Evolutionary conservation across 1,284 basidiomycete species (phyloP).

Genomic region (Termitomyces sp.): DNA sequence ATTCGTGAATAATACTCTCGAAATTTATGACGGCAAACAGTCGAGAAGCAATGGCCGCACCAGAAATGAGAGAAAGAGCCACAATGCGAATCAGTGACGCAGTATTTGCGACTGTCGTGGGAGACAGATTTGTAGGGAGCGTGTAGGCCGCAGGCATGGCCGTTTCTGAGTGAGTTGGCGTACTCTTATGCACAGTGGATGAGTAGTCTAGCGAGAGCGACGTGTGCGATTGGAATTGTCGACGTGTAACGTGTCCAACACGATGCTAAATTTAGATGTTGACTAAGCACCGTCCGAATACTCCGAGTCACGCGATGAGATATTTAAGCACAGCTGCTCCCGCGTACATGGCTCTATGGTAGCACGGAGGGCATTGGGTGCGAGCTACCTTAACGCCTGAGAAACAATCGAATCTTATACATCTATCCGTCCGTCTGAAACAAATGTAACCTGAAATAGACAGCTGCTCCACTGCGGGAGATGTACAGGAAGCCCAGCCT

Average conservation of each 20-base stretch:
- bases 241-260: slow-evolving; percentile 16
- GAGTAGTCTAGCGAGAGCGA: background rate
- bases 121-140: slow-evolving; percentile 64
- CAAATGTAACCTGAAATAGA: no score
- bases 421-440: no score
- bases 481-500: no score
- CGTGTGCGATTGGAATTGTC: slow-evolving; percentile 4
- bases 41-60: slow-evolving; percentile 91
- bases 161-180: slow-evolving; percentile 11
- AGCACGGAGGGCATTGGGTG: no score
- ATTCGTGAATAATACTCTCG: slow-evolving; percentile 99
- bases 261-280: slow-evolving; percentile 16
- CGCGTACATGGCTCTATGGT: background rate
- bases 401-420: no score
- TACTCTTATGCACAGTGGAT: slow-evolving; percentile 4
- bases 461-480: no score
- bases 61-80: slow-evolving; percentile 84
- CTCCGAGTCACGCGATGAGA: background rate
- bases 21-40: slow-evolving; percentile 98
- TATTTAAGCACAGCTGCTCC: no score
- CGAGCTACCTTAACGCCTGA: no score
- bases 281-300: no score
- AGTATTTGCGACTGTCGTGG: slow-evolving; percentile 72
- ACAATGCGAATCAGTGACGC: slow-evolving; percentile 83
- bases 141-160: slow-evolving; percentile 66